Conservation (phyloP, 2,329 filamentous ascomycete species). For the Metarhizium robertsii region DNA sequence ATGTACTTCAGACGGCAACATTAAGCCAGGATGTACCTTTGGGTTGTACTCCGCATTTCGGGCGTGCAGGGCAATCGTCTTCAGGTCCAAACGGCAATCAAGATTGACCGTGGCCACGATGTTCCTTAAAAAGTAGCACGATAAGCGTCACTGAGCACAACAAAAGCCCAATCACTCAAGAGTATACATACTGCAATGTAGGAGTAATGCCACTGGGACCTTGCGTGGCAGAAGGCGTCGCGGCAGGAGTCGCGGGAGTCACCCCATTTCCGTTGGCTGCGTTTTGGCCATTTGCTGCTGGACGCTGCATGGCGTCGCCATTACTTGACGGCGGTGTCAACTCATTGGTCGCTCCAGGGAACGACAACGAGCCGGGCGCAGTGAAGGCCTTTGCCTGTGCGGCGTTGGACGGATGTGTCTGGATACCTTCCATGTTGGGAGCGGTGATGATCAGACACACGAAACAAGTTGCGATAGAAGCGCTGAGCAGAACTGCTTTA, state of each 20-base stretch:
- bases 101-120: constrained; percentile 98
- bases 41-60: constrained; percentile 98
- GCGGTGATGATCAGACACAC: constrained; percentile 12
- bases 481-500: constrained; percentile 25
- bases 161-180: constrained; percentile 18
- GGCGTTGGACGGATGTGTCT: constrained; percentile 84
- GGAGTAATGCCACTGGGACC: constrained; percentile 85
- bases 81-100: constrained; percentile 92
- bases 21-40: constrained; percentile 56
- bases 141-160: constrained; percentile 42
- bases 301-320: constrained; percentile 40
- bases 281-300: constrained; percentile 39
- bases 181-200: constrained; percentile 86
- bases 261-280: constrained; percentile 65
- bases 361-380: constrained; percentile 83
- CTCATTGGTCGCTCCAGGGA: constrained; percentile 75
- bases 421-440: constrained; percentile 72
- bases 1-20: neutral
- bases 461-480: constrained; percentile 2
- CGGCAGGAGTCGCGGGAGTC: constrained; percentile 82
- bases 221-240: constrained; percentile 75
- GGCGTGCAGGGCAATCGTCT: constrained; percentile 97
- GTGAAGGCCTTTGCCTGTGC: constrained; percentile 94
- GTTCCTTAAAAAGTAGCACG: constrained; percentile 58
- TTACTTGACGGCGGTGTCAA: constrained; percentile 71